Evolutionary conservation across 495 filamentous ascomycete species (phyloP), one percentile per base, ranked within the genome.

Genomic region (Barbatosphaeria neglecta): DNA sequence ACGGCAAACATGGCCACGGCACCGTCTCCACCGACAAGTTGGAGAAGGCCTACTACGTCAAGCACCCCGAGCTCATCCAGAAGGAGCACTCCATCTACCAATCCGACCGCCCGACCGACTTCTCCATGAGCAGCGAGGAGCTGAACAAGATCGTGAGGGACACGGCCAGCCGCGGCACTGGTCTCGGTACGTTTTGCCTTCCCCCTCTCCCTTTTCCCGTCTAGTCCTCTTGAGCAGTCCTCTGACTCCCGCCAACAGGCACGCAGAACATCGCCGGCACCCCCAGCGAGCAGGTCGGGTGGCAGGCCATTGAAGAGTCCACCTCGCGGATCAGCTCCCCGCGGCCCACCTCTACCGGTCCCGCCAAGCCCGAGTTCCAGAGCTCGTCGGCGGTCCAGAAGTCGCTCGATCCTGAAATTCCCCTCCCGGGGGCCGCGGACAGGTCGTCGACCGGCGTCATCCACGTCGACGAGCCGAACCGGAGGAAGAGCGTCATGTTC

Each of bases 41-140:
- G 23, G 84, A 94, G 56, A 84, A 84, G 64, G 81, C 83, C 0
- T 96, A 90, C 77, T 90, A 87, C 51, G 80, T 84, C 46, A 95
- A 90, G 62, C 88, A 94, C 59, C 88, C 88, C 1, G 87, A 94
- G 44, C 70, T 81, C 19, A 72, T 75, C 18, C 80, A 80, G 60
- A 88, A 92, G 67, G 84, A 87, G 58, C 61, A 63, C 24, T 59
- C 63, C 22, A 57, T 57, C 9, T 63, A 65, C 33, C 67, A 71
- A 28, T 71, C 79, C 40, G 82, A 83, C 20, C 78, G 77, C 20
- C 73, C 82, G 47, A 78, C 81, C 39, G 83, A 90, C 66, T 92
- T 83, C 72, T 88, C 87, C 49, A 71, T 95, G 77, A 94, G 86
- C 62, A 89, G 85, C 50, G 86, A 88, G 37, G 86, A 95, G 55